Evolutionary conservation across 805 yeast species (phyloP).

Genomic region (Komagataella ulmi): DNA sequence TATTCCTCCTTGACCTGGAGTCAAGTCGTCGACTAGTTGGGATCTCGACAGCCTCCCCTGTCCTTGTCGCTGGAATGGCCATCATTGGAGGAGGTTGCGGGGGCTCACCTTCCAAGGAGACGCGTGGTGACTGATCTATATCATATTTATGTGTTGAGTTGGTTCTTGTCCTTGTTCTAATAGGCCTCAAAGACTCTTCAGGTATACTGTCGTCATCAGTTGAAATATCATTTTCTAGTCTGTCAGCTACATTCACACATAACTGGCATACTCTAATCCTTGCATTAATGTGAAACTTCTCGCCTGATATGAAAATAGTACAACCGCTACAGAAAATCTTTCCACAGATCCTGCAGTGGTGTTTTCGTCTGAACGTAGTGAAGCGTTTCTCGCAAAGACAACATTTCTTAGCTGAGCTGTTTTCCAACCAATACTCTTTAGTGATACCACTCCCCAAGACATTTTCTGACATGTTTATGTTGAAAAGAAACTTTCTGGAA

Average conservation of each 20-base stretch:
- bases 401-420: slow-evolving; percentile 82
- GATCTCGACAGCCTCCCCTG: slow-evolving; percentile 70
- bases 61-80: slow-evolving; percentile 74
- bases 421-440: slow-evolving; percentile 91
- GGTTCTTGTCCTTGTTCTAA: background rate
- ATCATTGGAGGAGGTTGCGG: slow-evolving; percentile 54
- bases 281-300: slow-evolving; percentile 48
- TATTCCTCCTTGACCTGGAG: background rate
- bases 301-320: slow-evolving; percentile 58
- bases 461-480: slow-evolving; percentile 11
- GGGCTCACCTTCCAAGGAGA: slow-evolving; percentile 7
- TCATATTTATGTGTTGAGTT: background rate
- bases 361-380: slow-evolving; percentile 79
- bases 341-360: slow-evolving; percentile 93
- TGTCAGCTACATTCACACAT: slow-evolving; percentile 49
- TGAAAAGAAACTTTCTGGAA: slow-evolving; percentile 1
- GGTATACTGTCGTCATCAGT: slow-evolving; percentile 10
- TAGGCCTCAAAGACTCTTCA: slow-evolving; percentile 1
- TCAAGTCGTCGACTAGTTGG: slow-evolving; percentile 15
- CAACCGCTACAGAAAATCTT: slow-evolving; percentile 86
- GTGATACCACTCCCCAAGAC: slow-evolving; percentile 33
- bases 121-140: background rate
- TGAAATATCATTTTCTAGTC: slow-evolving; percentile 53
- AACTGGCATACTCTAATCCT: slow-evolving; percentile 67
- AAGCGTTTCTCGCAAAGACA: slow-evolving; percentile 71